These are phyloP conservation scores for Pleomassaria siparia DNA, from an alignment of 2,329 filamentous ascomycete genomes.

Conservation along the genomic window DNA sequence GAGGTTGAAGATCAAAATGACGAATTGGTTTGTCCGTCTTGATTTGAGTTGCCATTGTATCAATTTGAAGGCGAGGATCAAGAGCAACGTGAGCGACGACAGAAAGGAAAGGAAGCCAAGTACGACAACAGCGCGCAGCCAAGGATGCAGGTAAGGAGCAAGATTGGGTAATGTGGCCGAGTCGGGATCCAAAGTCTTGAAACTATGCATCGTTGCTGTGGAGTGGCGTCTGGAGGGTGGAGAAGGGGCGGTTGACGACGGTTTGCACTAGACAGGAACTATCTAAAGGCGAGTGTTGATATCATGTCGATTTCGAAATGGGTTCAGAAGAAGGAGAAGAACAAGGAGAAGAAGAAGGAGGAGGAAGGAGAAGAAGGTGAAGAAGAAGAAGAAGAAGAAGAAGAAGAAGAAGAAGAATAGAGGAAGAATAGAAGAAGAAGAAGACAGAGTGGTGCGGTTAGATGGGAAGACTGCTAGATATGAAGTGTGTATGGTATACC, in stretches of 20 bases:
- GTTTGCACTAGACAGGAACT: constrained; percentile 9
- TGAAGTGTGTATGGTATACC: constrained; percentile 7
- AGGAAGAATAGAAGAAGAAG: not conserved
- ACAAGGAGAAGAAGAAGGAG: not conserved
- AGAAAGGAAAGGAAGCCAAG: constrained; percentile 52
- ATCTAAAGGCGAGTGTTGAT: constrained; percentile 1
- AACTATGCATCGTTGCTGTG: constrained; percentile 19
- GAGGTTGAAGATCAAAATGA: constrained; percentile 70
- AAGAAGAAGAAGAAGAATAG: not conserved
- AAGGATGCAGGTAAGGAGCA: constrained; percentile 38
- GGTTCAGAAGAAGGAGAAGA: not conserved
- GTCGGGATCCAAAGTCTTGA: constrained; percentile 23
- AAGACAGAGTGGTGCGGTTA: constrained; percentile 8
- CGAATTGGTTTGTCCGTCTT: constrained; percentile 61
- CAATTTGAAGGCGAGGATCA: constrained; percentile 51
- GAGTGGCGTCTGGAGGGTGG: constrained; percentile 5
- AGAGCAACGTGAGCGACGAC: constrained; percentile 46
- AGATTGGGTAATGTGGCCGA: constrained; percentile 35
- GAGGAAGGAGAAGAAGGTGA: too few species aligned
- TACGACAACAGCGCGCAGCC: constrained; percentile 50
- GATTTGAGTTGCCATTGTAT: constrained; percentile 41
- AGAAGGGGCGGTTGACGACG: not conserved
- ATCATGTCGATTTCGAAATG: constrained; percentile 10
- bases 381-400: not conserved
- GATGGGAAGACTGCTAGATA: constrained; percentile 7